phyloP scores from a whole-genome alignment of 2,329 filamentous ascomycete species.

The Botrytis galanthina region DNA sequence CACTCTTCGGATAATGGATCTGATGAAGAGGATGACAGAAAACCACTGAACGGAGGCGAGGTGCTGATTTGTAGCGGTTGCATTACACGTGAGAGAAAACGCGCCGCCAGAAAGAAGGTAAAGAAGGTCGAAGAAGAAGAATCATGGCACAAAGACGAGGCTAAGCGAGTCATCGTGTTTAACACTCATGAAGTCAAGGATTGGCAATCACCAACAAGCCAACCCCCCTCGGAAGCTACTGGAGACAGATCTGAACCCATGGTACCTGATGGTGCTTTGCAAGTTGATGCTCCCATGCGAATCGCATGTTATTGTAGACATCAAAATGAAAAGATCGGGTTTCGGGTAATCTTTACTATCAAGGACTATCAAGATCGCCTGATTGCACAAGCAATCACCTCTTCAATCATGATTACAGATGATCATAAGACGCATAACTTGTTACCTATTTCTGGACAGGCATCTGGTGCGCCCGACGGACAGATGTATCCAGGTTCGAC shows the following conservation, averaged over 20 bases:
- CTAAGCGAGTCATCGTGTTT: slow-evolving; percentile 82
- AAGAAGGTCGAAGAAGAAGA: slow-evolving; percentile 93
- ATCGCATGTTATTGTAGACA: slow-evolving; percentile 97
- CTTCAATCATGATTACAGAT: slow-evolving; percentile 94
- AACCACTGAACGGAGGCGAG: slow-evolving; percentile 84
- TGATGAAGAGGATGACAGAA: slow-evolving; percentile 53
- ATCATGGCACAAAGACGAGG: slow-evolving; percentile 77
- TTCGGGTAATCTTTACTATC: slow-evolving; percentile 90
- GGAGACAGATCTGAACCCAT: slow-evolving; percentile 48
- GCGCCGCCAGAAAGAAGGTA: slow-evolving; percentile 86
- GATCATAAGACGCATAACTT: slow-evolving; percentile 84
- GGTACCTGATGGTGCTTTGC: slow-evolving; percentile 59
- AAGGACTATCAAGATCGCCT: slow-evolving; percentile 76
- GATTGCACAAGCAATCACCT: slow-evolving; percentile 79
- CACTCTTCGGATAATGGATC: slow-evolving; percentile 28
- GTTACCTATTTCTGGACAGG: slow-evolving; percentile 38
- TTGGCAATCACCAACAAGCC: slow-evolving; percentile 64
- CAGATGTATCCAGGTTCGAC: slow-evolving; percentile 43
- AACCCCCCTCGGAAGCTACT: slow-evolving; percentile 47
- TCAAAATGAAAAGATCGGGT: slow-evolving; percentile 89
- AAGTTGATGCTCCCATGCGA: slow-evolving; percentile 85
- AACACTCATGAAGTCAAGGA: slow-evolving; percentile 86
- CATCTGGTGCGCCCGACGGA: slow-evolving; percentile 37
- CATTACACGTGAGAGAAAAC: slow-evolving; percentile 85
- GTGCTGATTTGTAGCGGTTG: slow-evolving; percentile 91